Evolutionary conservation across 495 filamentous ascomycete species (phyloP).

Genomic region (Aspergillus olivimuriae): DNA sequence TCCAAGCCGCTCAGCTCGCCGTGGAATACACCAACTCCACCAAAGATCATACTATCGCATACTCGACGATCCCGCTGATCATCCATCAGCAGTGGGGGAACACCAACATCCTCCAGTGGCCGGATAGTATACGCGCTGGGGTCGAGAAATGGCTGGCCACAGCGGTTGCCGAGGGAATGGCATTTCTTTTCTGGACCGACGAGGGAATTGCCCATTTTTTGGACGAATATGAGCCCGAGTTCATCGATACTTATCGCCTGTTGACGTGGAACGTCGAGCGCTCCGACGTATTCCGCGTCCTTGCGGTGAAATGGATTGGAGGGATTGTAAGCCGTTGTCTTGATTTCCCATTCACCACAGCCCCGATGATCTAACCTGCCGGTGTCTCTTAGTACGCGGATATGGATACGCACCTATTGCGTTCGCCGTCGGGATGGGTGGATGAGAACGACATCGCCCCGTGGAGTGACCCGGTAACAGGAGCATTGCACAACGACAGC

Average conservation of each 20-base stretch:
- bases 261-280: constrained; percentile 13
- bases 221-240: constrained; percentile 1
- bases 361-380: background rate
- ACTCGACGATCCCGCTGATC: constrained; percentile 12
- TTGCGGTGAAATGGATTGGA: constrained; percentile 16
- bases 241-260: constrained; percentile 6
- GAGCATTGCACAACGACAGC: background rate
- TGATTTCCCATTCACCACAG: background rate
- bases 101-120: constrained; percentile 9
- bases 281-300: constrained; percentile 13
- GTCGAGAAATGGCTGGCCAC: constrained; percentile 13
- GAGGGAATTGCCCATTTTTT: constrained; percentile 1
- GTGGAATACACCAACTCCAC: background rate
- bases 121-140: constrained; percentile 5
- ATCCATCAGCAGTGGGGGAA: constrained; percentile 16
- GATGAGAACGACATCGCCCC: constrained; percentile 1
- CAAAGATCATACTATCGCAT: constrained; percentile 2
- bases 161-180: constrained; percentile 6
- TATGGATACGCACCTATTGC: constrained; percentile 14
- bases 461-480: constrained; percentile 11
- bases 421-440: constrained; percentile 8
- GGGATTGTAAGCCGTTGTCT: constrained; percentile 7
- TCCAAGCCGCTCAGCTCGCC: constrained; percentile 9
- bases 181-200: constrained; percentile 16
- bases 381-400: constrained; percentile 18